Evolutionary conservation across 2,329 filamentous ascomycete genomes (phyloP).

Genomic region (Cladosporium sp.): DNA sequence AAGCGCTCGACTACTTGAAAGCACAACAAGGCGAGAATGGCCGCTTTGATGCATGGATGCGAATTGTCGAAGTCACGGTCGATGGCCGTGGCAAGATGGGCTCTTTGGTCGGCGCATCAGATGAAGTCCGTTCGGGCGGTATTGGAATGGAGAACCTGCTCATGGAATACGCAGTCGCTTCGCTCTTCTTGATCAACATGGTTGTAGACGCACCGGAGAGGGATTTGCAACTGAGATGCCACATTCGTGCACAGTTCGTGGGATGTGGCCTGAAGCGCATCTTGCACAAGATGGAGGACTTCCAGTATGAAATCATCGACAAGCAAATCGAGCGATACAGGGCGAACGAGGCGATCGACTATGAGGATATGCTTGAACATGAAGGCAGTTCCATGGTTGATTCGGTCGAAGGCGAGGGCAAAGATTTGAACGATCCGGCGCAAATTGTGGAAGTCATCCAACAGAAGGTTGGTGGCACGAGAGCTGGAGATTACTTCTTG

Average conservation of each 20-base stretch:
- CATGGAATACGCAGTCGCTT: conserved; percentile 97
- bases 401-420: conserved; percentile 75
- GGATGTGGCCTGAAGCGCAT: conserved; percentile 93
- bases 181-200: conserved; percentile 93
- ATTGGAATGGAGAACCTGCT: conserved; percentile 98
- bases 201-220: conserved; percentile 84
- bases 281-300: conserved; percentile 92
- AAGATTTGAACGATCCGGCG: conserved; percentile 84
- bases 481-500: conserved; percentile 90
- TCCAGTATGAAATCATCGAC: conserved; percentile 97
- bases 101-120: conserved; percentile 90
- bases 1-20: conserved; percentile 90
- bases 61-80: conserved; percentile 92
- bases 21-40: conserved; percentile 84
- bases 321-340: conserved; percentile 95
- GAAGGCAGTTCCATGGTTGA: conserved; percentile 90
- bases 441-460: conserved; percentile 95
- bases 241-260: conserved; percentile 93
- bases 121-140: conserved; percentile 90
- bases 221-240: conserved; percentile 85
- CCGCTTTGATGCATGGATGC: conserved; percentile 97
- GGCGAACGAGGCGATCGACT: conserved; percentile 93
- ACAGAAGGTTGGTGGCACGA: conserved; percentile 73
- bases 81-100: conserved; percentile 99
- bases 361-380: conserved; percentile 90